These are phyloP conservation scores for Thermoascus crustaceus DNA, from an alignment of 2,329 filamentous ascomycete genomes.

Conservation along the genomic window DNA sequence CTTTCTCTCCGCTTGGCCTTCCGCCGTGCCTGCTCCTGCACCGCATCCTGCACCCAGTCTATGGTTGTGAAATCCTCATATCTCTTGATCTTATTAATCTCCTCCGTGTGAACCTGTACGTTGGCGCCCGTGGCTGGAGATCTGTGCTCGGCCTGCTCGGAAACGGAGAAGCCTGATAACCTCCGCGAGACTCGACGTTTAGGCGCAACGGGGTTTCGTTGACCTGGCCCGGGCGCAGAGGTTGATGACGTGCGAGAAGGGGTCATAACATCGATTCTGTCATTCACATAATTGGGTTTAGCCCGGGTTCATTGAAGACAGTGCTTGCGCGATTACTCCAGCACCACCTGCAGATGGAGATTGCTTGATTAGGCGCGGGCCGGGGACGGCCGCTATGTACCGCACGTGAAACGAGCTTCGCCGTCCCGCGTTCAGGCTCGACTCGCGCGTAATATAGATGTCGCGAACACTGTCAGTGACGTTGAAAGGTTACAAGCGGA, in stretches of 20 bases:
- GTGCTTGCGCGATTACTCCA: constrained; percentile 3
- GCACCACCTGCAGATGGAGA: neutral
- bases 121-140: constrained; percentile 50
- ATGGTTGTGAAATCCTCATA: constrained; percentile 97
- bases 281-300: constrained; percentile 21
- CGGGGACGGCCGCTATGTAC: neutral
- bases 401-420: constrained; percentile 1
- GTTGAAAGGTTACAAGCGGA: too few relatives aligned
- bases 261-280: constrained; percentile 34
- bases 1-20: constrained; percentile 66
- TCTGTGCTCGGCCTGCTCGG: constrained; percentile 46
- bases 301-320: constrained; percentile 6
- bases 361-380: neutral
- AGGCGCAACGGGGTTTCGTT: constrained; percentile 22
- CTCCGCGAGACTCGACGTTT: constrained; percentile 28
- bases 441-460: neutral
- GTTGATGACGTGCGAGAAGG: constrained; percentile 27
- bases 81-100: constrained; percentile 95
- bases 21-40: constrained; percentile 76
- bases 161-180: constrained; percentile 48
- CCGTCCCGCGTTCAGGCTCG: constrained; percentile 3
- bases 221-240: too few relatives aligned
- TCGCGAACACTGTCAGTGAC: too few relatives aligned
- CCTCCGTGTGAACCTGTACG: constrained; percentile 61
- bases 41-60: constrained; percentile 98